Evolutionary conservation across 73 alveolate genomes (phyloP).

Genomic region (Strombidium stylifer): DNA sequence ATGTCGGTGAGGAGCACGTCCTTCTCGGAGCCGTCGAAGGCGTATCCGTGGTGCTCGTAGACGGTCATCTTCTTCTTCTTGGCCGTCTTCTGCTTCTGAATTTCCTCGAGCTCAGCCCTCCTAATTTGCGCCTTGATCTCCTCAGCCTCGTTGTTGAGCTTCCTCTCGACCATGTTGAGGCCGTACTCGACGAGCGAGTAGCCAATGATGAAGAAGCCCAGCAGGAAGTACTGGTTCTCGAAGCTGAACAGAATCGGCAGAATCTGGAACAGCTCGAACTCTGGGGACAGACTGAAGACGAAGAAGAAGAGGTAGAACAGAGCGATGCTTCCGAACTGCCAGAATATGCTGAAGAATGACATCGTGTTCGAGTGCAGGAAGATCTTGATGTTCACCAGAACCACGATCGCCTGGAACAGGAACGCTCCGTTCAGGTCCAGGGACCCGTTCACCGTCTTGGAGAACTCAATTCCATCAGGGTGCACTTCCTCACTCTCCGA

Average conservation of each 20-base stretch:
- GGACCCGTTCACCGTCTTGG: too few species aligned
- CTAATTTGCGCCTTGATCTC: too few species aligned
- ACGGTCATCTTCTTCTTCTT: too few species aligned
- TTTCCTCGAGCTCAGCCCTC: too few species aligned
- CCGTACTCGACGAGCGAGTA: constrained; percentile 14
- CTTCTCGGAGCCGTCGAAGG: too few species aligned
- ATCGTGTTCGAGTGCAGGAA: constrained; percentile 42
- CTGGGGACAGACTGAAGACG: constrained; percentile 9
- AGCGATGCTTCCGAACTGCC: constrained; percentile 9
- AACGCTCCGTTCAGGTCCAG: constrained; percentile 74
- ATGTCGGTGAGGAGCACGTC: too few species aligned
- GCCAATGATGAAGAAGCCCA: constrained; percentile 12
- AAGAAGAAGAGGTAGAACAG: neutral
- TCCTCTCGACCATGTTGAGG: constrained; percentile 22
- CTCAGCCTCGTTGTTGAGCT: too few species aligned
- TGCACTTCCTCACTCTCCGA: constrained; percentile 28
- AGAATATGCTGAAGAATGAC: constrained; percentile 14
- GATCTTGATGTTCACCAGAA: constrained; percentile 85
- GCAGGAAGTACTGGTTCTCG: constrained; percentile 15
- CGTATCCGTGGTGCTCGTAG: too few species aligned
- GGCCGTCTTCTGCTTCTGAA: too few species aligned
- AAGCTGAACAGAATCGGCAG: constrained; percentile 13
- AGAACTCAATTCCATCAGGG: too few species aligned
- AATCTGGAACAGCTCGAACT: too few species aligned
- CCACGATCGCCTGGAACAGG: constrained; percentile 82